phyloP scores from a whole-genome alignment of 352 stramenopile species.

The Saprolegnia parasitica region DNA sequence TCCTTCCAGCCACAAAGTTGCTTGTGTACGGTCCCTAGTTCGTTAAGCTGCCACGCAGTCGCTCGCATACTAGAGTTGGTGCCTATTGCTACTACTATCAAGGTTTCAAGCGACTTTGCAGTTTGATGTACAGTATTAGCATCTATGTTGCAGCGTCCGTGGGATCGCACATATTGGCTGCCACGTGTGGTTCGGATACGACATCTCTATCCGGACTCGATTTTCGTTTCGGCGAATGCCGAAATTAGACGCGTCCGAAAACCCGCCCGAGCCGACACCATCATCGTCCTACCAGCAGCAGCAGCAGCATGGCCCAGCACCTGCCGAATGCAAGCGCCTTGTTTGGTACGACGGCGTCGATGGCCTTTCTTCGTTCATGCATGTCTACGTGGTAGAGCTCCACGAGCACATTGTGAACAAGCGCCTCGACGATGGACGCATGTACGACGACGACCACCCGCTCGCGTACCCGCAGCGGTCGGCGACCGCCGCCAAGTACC shows the following conservation, averaged over 20 bases:
- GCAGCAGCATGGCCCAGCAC: neutral
- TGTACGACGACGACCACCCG: constrained; percentile 1
- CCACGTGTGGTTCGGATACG: neutral
- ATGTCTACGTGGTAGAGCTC: neutral
- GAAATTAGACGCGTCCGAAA: neutral
- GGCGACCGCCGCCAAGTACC: neutral
- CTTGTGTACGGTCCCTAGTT: too few species aligned
- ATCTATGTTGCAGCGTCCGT: too few species aligned
- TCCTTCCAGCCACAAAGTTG: too few species aligned
- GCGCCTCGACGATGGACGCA: neutral
- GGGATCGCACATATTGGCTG: too few species aligned
- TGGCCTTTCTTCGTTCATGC: neutral
- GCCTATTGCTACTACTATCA: too few species aligned
- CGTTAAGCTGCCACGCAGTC: too few species aligned
- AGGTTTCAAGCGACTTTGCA: too few species aligned
- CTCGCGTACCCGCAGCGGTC: neutral
- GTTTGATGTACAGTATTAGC: too few species aligned
- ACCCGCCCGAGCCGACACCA: neutral
- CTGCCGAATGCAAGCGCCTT: neutral
- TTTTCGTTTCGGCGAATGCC: neutral
- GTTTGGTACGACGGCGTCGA: constrained; percentile 6
- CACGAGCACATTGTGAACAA: constrained; percentile 10
- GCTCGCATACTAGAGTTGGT: too few species aligned
- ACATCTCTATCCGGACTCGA: neutral
- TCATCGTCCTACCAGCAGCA: neutral